A percentile compares a stretch with the other conserved stretches of the same genome.
Evolutionary conservation across 345 rosid species (phyloP).

Genomic region (Microthlaspi erraticum): DNA sequence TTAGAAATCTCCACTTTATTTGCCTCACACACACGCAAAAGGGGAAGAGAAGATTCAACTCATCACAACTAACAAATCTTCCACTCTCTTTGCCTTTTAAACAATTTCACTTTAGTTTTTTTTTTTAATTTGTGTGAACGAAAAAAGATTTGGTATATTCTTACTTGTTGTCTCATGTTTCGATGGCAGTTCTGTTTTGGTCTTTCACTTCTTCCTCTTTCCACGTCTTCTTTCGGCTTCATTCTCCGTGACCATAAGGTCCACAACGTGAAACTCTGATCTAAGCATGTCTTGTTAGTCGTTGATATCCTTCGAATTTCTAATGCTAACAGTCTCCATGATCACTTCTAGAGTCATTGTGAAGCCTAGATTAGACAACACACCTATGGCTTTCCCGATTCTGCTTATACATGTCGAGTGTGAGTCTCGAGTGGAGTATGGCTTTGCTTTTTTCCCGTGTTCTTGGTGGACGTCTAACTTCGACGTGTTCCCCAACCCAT

Average conservation of each 20-base stretch:
- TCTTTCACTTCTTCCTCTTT: constrained; percentile 55
- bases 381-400: constrained; percentile 74
- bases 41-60: too few species aligned
- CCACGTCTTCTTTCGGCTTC: constrained; percentile 76
- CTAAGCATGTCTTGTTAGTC: constrained; percentile 77
- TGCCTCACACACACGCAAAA: too few species aligned
- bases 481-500: constrained; percentile 90
- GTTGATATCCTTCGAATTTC: constrained; percentile 54
- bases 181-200: not conserved
- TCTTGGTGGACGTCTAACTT: constrained; percentile 50
- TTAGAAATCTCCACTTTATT: too few species aligned
- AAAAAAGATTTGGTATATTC: too few species aligned
- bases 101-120: too few species aligned
- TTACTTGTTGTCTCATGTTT: not conserved
- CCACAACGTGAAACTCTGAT: constrained; percentile 81
- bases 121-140: too few species aligned
- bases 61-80: too few species aligned
- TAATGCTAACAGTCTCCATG: constrained; percentile 59
- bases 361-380: constrained; percentile 77
- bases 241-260: constrained; percentile 73
- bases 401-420: constrained; percentile 76
- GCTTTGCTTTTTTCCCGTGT: constrained; percentile 47
- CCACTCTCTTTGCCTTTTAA: too few species aligned
- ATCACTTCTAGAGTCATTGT: constrained; percentile 63
- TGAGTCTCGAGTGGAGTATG: constrained; percentile 54